A percentile compares a stretch with the other conserved stretches of the same genome.
Conservation (phyloP, 768 basidiomycete genomes). For the Auricularia heimuer region DNA sequence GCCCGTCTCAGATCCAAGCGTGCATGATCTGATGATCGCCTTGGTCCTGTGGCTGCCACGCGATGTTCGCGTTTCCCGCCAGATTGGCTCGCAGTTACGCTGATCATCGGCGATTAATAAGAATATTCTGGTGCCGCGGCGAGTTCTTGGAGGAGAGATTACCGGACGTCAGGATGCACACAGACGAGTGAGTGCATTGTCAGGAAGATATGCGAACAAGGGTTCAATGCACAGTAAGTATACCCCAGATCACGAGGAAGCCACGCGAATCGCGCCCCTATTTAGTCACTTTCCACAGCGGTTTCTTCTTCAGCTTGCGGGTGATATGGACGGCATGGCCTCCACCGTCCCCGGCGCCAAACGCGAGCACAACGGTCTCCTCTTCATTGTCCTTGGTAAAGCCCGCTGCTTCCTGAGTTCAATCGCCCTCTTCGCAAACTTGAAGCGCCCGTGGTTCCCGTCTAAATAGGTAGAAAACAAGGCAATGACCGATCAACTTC, state of each 20-base stretch:
- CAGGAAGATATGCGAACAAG: constrained; percentile 1
- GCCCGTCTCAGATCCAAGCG: no score
- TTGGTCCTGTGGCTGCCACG: background rate
- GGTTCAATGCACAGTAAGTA: background rate
- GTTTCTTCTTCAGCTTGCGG: constrained; percentile 65
- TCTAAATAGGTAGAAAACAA: constrained; percentile 31
- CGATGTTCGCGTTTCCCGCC: background rate
- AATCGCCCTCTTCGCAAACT: constrained; percentile 86
- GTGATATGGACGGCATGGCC: constrained; percentile 77
- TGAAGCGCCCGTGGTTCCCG: constrained; percentile 79
- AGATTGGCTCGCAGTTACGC: background rate
- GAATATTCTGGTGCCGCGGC: background rate
- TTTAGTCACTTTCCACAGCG: constrained; percentile 23
- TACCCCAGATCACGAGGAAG: background rate
- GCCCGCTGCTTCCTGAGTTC: constrained; percentile 71
- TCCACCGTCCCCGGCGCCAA: constrained; percentile 52
- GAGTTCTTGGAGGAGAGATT: background rate
- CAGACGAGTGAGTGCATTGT: background rate
- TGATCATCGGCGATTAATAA: background rate
- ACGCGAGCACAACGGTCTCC: constrained; percentile 88
- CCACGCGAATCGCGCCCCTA: constrained; percentile 4
- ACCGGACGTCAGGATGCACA: constrained; percentile 1
- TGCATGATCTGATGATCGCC: background rate
- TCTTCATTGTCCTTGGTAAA: constrained; percentile 62
- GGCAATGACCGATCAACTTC: background rate